Percentiles rank a stretch among this genome's conserved stretches.
These are phyloP conservation scores for Candida lessepsii DNA, from an alignment of 805 yeast species.

Conservation along the genomic window DNA sequence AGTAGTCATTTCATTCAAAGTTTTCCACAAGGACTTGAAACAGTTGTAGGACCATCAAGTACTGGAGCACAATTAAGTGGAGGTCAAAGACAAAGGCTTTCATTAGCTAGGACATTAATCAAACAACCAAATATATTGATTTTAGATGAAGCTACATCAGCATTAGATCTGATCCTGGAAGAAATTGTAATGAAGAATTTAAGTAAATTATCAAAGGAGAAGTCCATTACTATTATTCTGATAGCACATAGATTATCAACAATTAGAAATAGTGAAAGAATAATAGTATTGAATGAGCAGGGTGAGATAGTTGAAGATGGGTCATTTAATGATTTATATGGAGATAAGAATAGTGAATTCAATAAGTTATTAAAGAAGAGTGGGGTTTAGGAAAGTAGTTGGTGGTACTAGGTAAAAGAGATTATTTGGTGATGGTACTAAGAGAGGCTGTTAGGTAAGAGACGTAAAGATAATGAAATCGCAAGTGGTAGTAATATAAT, in stretches of 20 bases:
- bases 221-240: conserved; percentile 69
- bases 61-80: conserved; percentile 85
- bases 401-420: not conserved
- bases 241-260: conserved; percentile 92
- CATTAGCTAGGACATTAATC: conserved; percentile 83
- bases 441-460: too few species aligned
- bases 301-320: conserved; percentile 71
- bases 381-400: not conserved
- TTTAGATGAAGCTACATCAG: conserved; percentile 93
- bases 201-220: conserved; percentile 45
- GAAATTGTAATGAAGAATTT: conserved; percentile 78
- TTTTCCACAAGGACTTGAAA: conserved; percentile 81
- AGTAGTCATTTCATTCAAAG: conserved; percentile 64
- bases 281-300: conserved; percentile 59
- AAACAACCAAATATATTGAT: conserved; percentile 77
- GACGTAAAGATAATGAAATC: too few species aligned
- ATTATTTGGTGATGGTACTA: too few species aligned
- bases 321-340: conserved; percentile 25
- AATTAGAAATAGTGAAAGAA: conserved; percentile 75
- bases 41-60: conserved; percentile 72
- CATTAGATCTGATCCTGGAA: conserved; percentile 86
- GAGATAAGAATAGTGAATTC: conserved; percentile 30
- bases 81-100: conserved; percentile 92
- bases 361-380: conserved; percentile 33
- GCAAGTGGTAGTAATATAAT: too few species aligned